Conservation (phyloP, 139 green algal genomes). For the Pycnococcus provasolii region DNA sequence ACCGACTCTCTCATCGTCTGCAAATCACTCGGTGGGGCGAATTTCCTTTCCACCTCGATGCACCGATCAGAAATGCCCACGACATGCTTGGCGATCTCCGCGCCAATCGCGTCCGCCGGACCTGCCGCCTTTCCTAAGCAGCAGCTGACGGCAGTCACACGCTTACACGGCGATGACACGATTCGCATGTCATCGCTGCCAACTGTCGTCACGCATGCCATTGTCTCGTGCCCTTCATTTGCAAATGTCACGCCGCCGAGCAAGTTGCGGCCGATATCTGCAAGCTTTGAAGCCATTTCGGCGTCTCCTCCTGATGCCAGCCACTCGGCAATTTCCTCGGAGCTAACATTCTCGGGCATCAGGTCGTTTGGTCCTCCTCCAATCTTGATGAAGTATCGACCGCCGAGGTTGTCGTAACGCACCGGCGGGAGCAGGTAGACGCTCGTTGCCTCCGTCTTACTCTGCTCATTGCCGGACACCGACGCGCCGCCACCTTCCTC, state of each 20-base stretch:
- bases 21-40: too few relatives aligned
- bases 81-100: neutral
- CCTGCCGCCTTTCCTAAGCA: neutral
- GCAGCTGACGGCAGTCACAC: neutral
- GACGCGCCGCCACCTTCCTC: neutral
- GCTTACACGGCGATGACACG: neutral
- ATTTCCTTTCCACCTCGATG: too few relatives aligned
- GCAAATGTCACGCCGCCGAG: neutral
- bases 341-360: neutral
- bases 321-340: neutral
- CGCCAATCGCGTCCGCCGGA: neutral
- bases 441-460: neutral
- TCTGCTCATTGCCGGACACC: neutral
- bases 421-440: neutral
- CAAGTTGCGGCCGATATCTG: neutral
- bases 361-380: neutral
- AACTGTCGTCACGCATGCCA: neutral
- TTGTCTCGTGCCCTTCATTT: neutral
- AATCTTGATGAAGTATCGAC: neutral
- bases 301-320: neutral
- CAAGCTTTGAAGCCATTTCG: neutral
- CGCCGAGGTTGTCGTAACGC: neutral
- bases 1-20: too few relatives aligned
- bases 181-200: neutral
- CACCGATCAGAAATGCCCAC: too few relatives aligned